Evolutionary conservation across 2,329 filamentous ascomycete species (phyloP).

Genomic region (Huntiella savannae): DNA sequence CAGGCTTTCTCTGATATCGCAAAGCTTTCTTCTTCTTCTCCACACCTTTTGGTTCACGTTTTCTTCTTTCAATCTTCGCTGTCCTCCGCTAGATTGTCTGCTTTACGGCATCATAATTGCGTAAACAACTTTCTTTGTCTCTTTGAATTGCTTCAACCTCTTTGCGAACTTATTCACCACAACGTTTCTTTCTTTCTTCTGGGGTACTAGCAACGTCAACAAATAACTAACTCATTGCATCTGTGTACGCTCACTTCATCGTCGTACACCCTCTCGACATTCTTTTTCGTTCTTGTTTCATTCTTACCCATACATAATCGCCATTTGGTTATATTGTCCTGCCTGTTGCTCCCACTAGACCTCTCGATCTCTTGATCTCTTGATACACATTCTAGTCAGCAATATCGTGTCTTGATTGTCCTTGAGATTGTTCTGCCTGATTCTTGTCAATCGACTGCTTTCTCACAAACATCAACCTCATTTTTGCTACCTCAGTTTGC

Average conservation of each 20-base stretch:
- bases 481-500: not conserved
- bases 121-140: slow-evolving; percentile 1
- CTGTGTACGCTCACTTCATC: slow-evolving; percentile 5
- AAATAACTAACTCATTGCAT: not conserved
- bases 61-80: not conserved
- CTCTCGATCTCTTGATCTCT: not conserved
- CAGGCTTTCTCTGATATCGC: slow-evolving; percentile 1
- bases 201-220: not conserved
- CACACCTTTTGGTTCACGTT: not conserved
- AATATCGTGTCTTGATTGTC: not conserved
- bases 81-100: not conserved
- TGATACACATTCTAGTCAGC: not conserved
- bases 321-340: slow-evolving; percentile 3
- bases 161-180: slow-evolving; percentile 1
- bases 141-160: slow-evolving; percentile 3
- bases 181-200: not conserved
- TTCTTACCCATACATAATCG: slow-evolving; percentile 11
- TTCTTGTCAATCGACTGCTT: not conserved
- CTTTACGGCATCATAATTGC: not conserved
- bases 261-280: slow-evolving; percentile 14
- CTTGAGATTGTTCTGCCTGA: not conserved
- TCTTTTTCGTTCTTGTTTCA: slow-evolving; percentile 11
- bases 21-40: slow-evolving; percentile 4
- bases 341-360: not conserved
- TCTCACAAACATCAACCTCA: slow-evolving; percentile 2